phyloP scores from a whole-genome alignment of 192 early-diverging fungal genomes.

The Coemansia sp. region DNA sequence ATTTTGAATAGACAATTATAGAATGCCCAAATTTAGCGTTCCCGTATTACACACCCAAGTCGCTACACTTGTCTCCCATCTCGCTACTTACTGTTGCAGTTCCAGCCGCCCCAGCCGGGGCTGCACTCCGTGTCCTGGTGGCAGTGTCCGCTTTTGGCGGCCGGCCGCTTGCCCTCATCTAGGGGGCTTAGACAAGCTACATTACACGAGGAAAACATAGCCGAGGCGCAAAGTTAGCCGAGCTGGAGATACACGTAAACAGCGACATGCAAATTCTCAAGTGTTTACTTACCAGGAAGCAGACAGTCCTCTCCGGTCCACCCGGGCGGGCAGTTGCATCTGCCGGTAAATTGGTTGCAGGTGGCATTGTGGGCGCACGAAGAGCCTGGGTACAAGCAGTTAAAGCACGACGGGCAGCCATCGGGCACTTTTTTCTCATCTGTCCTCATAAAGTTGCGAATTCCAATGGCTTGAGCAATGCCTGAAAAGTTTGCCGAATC shows the following conservation, averaged over 20 bases:
- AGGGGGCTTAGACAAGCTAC: slow-evolving; percentile 73
- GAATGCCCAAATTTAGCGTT: no score
- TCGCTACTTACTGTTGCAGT: slow-evolving; percentile 72
- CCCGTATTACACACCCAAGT: not conserved
- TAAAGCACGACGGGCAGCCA: slow-evolving; percentile 80
- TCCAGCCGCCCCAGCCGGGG: slow-evolving; percentile 89
- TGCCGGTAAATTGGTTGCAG: slow-evolving; percentile 71
- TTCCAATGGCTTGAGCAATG: slow-evolving; percentile 42
- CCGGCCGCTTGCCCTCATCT: slow-evolving; percentile 61
- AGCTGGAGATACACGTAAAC: not conserved
- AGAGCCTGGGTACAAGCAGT: slow-evolving; percentile 75
- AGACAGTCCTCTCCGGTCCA: slow-evolving; percentile 80
- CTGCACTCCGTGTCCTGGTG: slow-evolving; percentile 69
- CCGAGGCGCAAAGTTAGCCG: not conserved
- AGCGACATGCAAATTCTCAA: not conserved
- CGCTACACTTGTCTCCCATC: no score
- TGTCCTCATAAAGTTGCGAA: slow-evolving; percentile 35
- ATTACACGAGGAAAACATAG: not conserved
- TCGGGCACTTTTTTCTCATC: slow-evolving; percentile 40
- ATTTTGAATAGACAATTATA: no score
- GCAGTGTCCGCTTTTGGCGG: slow-evolving; percentile 52
- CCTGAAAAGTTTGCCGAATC: slow-evolving; percentile 20
- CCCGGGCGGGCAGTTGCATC: slow-evolving; percentile 72
- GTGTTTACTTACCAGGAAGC: slow-evolving; percentile 52
- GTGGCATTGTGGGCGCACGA: slow-evolving; percentile 72